phyloP scores from a whole-genome alignment of 805 yeast genomes.

The Millerozyma acaciae region DNA sequence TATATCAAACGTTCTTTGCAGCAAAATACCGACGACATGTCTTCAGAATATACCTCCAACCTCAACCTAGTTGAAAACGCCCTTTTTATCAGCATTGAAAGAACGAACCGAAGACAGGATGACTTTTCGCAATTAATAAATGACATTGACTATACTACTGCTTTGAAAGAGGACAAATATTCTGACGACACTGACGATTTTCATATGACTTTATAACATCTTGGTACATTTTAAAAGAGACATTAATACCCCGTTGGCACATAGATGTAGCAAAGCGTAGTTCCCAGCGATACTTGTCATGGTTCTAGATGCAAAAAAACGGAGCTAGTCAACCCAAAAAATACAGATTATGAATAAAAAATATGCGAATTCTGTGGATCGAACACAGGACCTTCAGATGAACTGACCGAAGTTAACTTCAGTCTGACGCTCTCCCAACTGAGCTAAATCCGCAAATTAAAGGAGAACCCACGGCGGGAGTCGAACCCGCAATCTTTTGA shows the following conservation, averaged over 20 bases:
- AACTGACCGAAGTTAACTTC: slow-evolving; percentile 24
- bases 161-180: slow-evolving; percentile 12
- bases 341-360: slow-evolving; percentile 10
- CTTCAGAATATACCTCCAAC: slow-evolving; percentile 7
- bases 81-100: slow-evolving; percentile 13
- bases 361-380: slow-evolving; percentile 28
- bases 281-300: no score
- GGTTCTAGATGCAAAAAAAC: no score
- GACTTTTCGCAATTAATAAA: slow-evolving; percentile 5
- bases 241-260: no score
- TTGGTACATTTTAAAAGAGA: neutral
- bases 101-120: slow-evolving; percentile 1
- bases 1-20: slow-evolving; percentile 11
- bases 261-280: no score
- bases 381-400: slow-evolving; percentile 30
- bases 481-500: slow-evolving; percentile 66
- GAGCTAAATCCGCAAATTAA: slow-evolving; percentile 30
- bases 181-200: slow-evolving; percentile 7
- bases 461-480: slow-evolving; percentile 44
- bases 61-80: slow-evolving; percentile 19
- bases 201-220: slow-evolving; percentile 1
- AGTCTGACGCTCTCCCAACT: slow-evolving; percentile 41
- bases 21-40: slow-evolving; percentile 1
- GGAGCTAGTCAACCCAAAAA: no score
- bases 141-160: slow-evolving; percentile 12